Evolutionary conservation across 768 basidiomycete genomes (phyloP), one percentile per base, ranked within the genome.

Genomic region (Lepiota subincarnata): DNA sequence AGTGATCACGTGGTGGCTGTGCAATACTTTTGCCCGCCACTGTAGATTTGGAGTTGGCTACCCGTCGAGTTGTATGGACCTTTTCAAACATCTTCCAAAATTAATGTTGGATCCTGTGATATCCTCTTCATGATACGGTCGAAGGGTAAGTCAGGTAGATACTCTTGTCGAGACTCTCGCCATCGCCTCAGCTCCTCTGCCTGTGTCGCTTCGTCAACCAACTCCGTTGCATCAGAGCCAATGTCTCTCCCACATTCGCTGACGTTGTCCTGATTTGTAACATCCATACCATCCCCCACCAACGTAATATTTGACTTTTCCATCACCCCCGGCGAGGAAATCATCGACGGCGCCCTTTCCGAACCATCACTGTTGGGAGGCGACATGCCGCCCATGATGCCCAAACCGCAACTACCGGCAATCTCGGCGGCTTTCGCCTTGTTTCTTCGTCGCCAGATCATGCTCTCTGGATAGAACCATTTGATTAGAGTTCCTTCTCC

Each of bases 51-150:
- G n/a, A n/a, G n/a, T n/a, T n/a, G n/a, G n/a, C n/a, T n/a, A n/a
- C n/a, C n/a, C n/a, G n/a, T n/a, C n/a, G n/a, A n/a, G n/a, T n/a
- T n/a, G n/a, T n/a, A n/a, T n/a, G 48, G 19, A 7, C 48, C 48
- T 11, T 34, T 42, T 31, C 34, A 41, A 35, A 35, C 12, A 20
- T 26, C 26, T 7, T 43, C 41, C 40, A 51, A 19, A 20, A 51
- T 43, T 31, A 51, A 1, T 4, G 50, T 51, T 11, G 50, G 40
- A 11, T 51, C 50, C 11, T 42, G 26, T 12, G 50, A 41, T 13
- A 51, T 51, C 39, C 50, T 41, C 40, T 22, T 51, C 50, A 51
- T 51, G 16, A 51, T 51, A 16, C 41, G 28, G 6, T 43, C 50
- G 7, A 34, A 51, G 20, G 50, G 50, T 14, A 51, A 34, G 31